These are phyloP conservation scores for Albugo candida DNA, from an alignment of 352 stramenopile genomes.

Conservation along the genomic window DNA sequence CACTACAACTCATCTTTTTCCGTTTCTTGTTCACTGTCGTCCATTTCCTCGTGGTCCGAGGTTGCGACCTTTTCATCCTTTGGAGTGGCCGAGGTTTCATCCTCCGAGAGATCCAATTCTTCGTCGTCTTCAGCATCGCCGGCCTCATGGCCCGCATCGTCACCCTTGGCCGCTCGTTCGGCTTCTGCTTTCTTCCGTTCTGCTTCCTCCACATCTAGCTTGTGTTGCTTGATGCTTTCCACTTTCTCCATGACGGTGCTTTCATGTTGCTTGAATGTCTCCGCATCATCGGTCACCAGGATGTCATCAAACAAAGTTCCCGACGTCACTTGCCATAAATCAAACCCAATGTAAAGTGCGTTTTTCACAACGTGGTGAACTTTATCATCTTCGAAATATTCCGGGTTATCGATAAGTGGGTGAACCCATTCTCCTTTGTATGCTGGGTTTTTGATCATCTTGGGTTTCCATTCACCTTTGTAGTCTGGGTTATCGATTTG, in stretches of 20 bases:
- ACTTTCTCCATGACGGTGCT: slow-evolving; percentile 86
- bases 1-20: slow-evolving; percentile 10
- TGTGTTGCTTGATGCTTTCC: slow-evolving; percentile 55
- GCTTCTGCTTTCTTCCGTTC: slow-evolving; percentile 46
- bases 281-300: slow-evolving; percentile 92
- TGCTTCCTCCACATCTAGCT: slow-evolving; percentile 37
- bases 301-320: slow-evolving; percentile 99
- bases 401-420: slow-evolving; percentile 92
- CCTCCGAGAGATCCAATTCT: slow-evolving; percentile 25
- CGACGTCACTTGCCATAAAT: slow-evolving; percentile 97
- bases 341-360: slow-evolving; percentile 95
- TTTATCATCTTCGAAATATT: slow-evolving; percentile 89
- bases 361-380: slow-evolving; percentile 92
- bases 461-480: slow-evolving; percentile 96
- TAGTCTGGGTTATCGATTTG: slow-evolving; percentile 94
- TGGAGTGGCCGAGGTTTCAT: slow-evolving; percentile 1
- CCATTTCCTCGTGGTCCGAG: slow-evolving; percentile 9
- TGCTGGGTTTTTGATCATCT: slow-evolving; percentile 96
- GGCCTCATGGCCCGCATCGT: slow-evolving; percentile 20
- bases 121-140: slow-evolving; percentile 34
- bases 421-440: slow-evolving; percentile 98
- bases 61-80: slow-evolving; percentile 6
- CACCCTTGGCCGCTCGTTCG: slow-evolving; percentile 54
- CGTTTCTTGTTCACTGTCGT: slow-evolving; percentile 10
- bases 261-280: slow-evolving; percentile 92